Percentiles rank a stretch among this genome's conserved stretches.
Conservation (phyloP, 2,329 filamentous ascomycete genomes). For the Chalara sp. region DNA sequence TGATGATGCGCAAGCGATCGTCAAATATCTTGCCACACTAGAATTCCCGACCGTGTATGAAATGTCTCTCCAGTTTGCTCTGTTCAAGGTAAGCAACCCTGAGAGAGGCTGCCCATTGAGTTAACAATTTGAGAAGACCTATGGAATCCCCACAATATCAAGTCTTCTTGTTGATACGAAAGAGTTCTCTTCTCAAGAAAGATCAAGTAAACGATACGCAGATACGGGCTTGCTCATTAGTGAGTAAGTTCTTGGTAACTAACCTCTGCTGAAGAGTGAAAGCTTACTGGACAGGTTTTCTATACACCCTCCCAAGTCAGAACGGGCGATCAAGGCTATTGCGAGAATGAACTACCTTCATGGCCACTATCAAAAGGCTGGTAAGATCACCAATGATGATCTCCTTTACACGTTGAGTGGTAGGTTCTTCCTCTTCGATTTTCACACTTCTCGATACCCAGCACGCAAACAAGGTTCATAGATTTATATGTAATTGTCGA, state of each 20-base stretch:
- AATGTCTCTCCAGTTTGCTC: conserved; percentile 48
- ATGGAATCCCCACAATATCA: conserved; percentile 50
- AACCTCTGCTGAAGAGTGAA: too few relatives aligned
- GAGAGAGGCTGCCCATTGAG: too few relatives aligned
- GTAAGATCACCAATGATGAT: conserved; percentile 54
- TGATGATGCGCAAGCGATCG: conserved; percentile 44
- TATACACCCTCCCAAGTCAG: conserved; percentile 14
- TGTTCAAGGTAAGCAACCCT: conserved; percentile 43
- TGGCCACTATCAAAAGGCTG: conserved; percentile 45
- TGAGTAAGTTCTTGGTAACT: too few relatives aligned
- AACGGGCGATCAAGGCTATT: conserved; percentile 42
- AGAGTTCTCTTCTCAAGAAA: conserved; percentile 39
- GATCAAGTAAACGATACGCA: conserved; percentile 35
- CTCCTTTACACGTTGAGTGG: conserved; percentile 56
- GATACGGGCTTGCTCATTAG: conserved; percentile 15
- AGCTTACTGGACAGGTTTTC: conserved; percentile 6
- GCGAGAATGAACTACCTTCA: conserved; percentile 61
- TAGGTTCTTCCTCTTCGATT: not conserved
- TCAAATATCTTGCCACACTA: conserved; percentile 35
- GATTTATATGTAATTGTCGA: not conserved
- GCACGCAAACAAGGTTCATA: not conserved
- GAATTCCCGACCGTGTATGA: conserved; percentile 49
- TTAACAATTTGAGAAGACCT: conserved; percentile 32
- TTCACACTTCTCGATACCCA: conserved; percentile 49
- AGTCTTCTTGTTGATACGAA: conserved; percentile 40